Conservation (phyloP, 768 basidiomycete genomes). For the Panellus pusillus region DNA sequence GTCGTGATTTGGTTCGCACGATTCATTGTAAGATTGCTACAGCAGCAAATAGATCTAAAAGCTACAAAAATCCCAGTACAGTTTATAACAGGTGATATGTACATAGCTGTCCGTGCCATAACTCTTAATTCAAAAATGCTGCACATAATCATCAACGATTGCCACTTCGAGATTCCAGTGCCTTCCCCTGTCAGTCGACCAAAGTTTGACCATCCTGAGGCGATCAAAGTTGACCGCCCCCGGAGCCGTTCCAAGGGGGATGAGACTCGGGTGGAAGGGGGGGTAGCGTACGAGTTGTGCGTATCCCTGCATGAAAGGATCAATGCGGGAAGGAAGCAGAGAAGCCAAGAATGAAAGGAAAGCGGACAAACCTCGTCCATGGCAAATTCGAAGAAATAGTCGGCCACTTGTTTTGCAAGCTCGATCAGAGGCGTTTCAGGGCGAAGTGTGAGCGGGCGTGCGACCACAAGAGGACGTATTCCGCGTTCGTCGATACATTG, state of each 20-base stretch:
- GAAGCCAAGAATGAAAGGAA: not conserved
- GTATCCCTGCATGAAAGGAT: not conserved
- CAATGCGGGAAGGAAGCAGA: not conserved
- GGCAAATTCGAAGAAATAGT: constrained; percentile 1
- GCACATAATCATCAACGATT: constrained; percentile 8
- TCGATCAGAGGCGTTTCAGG: not conserved
- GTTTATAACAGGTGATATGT: too few species aligned
- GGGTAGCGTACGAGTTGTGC: not conserved
- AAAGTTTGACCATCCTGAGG: constrained; percentile 12
- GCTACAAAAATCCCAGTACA: too few species aligned
- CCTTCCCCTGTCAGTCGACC: not conserved
- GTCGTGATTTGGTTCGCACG: too few species aligned
- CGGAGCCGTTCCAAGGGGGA: not conserved
- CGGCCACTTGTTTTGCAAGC: not conserved
- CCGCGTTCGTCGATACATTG: not conserved
- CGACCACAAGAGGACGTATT: not conserved
- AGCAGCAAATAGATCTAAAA: too few species aligned
- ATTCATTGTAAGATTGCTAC: too few species aligned
- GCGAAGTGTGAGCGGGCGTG: not conserved
- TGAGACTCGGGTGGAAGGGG: not conserved
- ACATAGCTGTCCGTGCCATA: too few species aligned
- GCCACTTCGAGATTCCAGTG: constrained; percentile 2
- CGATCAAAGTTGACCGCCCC: constrained; percentile 1
- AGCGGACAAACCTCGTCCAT: not conserved
- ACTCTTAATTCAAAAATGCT: too few species aligned